phyloP scores from a whole-genome alignment of 1,139 yeast species.

The Saccharomyces hybrid region DNA sequence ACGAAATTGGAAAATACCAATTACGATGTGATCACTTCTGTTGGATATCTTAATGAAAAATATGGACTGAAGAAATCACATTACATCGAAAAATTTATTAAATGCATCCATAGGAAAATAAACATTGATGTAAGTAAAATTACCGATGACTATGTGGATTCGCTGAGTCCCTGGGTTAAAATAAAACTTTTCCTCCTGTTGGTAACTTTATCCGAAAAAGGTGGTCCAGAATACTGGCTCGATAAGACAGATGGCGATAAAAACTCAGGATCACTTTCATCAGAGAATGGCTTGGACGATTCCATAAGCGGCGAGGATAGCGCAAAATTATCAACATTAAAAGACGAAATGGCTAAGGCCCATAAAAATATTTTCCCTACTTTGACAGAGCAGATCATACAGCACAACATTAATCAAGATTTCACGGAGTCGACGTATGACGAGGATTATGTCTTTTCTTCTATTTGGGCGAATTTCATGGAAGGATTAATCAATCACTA shows the following conservation, averaged over 20 bases:
- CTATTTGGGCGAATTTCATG: conserved; percentile 34
- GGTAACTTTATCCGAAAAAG: conserved; percentile 29
- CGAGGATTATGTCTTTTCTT: conserved; percentile 31
- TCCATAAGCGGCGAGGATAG: neutral
- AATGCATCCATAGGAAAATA: conserved; percentile 29
- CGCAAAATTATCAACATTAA: neutral
- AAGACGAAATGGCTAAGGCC: neutral
- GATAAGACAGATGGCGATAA: conserved; percentile 22
- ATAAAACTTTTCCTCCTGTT: conserved; percentile 27
- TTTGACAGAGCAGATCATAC: conserved; percentile 27
- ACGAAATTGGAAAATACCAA: conserved; percentile 25
- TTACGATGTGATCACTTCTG: conserved; percentile 28
- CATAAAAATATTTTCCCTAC: conserved; percentile 13
- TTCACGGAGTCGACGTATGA: conserved; percentile 27
- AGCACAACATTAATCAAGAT: conserved; percentile 29
- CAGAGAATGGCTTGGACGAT: neutral
- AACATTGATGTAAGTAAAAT: conserved; percentile 26
- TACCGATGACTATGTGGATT: conserved; percentile 17
- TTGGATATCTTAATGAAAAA: conserved; percentile 26
- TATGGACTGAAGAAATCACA: conserved; percentile 28
- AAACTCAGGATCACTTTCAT: neutral
- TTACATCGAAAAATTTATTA: conserved; percentile 26
- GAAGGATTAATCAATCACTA: conserved; percentile 33
- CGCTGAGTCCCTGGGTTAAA: conserved; percentile 27
- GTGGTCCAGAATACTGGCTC: conserved; percentile 32